These are phyloP conservation scores for Plicaturopsis crispa DNA, from an alignment of 768 basidiomycete genomes.

Conservation along the genomic window DNA sequence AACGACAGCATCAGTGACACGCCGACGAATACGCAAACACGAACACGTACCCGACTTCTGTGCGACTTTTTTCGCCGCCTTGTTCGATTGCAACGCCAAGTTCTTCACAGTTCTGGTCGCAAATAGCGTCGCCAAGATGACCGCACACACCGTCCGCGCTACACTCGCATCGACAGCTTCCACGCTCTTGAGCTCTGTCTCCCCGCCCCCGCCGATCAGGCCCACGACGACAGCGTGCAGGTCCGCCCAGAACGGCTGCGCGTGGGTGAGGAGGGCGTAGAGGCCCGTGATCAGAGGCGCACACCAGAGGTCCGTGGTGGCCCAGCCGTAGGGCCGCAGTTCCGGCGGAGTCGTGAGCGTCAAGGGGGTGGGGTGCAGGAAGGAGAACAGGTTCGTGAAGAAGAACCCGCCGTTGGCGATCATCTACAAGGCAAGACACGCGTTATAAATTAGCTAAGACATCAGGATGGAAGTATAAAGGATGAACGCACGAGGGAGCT, in stretches of 20 bases:
- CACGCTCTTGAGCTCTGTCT: constrained; percentile 17
- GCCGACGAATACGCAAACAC: too few species aligned
- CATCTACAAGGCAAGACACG: constrained; percentile 29
- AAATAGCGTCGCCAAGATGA: constrained; percentile 58
- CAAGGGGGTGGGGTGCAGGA: constrained; percentile 66
- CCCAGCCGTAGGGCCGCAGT: constrained; percentile 80
- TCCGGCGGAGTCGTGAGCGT: constrained; percentile 72
- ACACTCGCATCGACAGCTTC: constrained; percentile 52
- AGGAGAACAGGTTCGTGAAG: constrained; percentile 64
- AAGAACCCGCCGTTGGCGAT: constrained; percentile 80
- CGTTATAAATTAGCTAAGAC: background rate
- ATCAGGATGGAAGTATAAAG: too few species aligned
- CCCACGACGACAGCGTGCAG: constrained; percentile 40
- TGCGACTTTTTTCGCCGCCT: too few species aligned
- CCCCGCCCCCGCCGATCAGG: constrained; percentile 33
- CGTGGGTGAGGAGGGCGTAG: constrained; percentile 79
- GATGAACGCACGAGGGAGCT: constrained; percentile 53
- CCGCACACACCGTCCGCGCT: constrained; percentile 67
- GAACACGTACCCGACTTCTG: too few species aligned
- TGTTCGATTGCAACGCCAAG: too few species aligned
- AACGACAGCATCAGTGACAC: too few species aligned
- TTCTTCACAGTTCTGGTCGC: constrained; percentile 57
- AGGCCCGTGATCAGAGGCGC: constrained; percentile 72
- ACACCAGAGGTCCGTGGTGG: constrained; percentile 77
- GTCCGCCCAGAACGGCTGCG: constrained; percentile 79